Evolutionary conservation across 2,329 filamentous ascomycete species (phyloP).

Genomic region (Tolypocladium amazonense): DNA sequence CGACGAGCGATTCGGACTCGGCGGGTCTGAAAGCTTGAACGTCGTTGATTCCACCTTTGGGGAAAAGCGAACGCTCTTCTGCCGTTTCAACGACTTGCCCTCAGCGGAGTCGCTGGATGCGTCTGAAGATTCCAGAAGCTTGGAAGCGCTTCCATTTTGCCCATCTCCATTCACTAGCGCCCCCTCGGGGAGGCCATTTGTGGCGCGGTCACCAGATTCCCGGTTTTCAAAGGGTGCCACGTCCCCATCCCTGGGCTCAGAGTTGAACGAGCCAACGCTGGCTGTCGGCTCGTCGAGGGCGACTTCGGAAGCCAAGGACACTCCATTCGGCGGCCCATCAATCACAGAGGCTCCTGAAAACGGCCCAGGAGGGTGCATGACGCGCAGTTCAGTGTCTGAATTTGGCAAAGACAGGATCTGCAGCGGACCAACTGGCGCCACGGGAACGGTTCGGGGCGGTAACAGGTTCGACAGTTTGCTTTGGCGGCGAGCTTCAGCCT

Average conservation of each 20-base stretch:
- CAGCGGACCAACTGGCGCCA: conserved; percentile 33
- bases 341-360: neutral
- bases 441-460: neutral
- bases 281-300: neutral
- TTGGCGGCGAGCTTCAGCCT: conserved; percentile 11
- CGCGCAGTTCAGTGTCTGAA: conserved; percentile 27
- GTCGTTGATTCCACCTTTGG: conserved; percentile 55
- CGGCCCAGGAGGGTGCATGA: neutral
- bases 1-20: conserved; percentile 28
- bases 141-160: neutral
- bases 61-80: conserved; percentile 62
- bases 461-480: conserved; percentile 2
- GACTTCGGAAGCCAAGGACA: neutral
- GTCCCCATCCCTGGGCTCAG: neutral
- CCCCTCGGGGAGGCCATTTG: neutral
- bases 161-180: neutral
- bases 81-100: conserved; percentile 23
- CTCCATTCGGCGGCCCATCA: neutral
- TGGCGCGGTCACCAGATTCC: neutral
- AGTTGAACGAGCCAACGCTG: neutral
- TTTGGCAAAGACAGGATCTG: conserved; percentile 45
- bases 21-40: conserved; percentile 41
- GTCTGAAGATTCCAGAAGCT: conserved; percentile 3
- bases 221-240: neutral
- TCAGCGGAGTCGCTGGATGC: conserved; percentile 11